Evolutionary conservation across 352 stramenopile genomes (phyloP), one percentile per base, ranked within the genome.

Genomic region (Phytophthora palmivora): DNA sequence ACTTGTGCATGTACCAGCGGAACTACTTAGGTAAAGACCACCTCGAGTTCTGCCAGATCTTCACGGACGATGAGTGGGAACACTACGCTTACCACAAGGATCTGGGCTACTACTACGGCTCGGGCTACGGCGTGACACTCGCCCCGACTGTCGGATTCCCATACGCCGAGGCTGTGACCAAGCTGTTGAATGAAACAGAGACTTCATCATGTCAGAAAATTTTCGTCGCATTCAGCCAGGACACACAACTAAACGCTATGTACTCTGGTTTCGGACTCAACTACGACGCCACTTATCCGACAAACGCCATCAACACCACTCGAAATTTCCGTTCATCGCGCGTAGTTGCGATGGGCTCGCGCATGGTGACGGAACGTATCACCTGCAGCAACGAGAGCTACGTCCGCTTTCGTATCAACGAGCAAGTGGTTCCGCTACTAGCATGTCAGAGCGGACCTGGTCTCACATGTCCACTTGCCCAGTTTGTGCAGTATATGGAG

Each of bases 1-100:
- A 87, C 58, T 54, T 87, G 34, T 87, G 77, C 58, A 80, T 77
- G 65, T 87, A 84, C 61, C 69, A 87, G 57, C 73, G 73, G 38
- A 84, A 84, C 44, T 71, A 79, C 22, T 43, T 78, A 11, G 67
- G 68, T 48, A 82, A 84, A 52, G 53, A 62, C 42, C 45, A 70
- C 54, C 44, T 70, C 4, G 58, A 73, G 51, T 82, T 84, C 64
- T 87, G 77, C 33, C 32, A 58, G 32, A 54, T 87, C 48, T 87
- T 84, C 63, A 78, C 74, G 14, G 77, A 87, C 57, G 69, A 84
- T 12, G 77, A 87, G 55, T 87, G 77, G 77, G 34, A 72, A 36
- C 58, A 70, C 44, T 87, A 87, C 55, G 74, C 36, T 12, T 87
- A 87, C 61, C 58, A 81, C 58, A 82, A 80, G 49, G 77, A 84